These are phyloP conservation scores for Aspergillus eucalypticola DNA, from an alignment of 2,329 filamentous ascomycete species.

Conservation along the genomic window DNA sequence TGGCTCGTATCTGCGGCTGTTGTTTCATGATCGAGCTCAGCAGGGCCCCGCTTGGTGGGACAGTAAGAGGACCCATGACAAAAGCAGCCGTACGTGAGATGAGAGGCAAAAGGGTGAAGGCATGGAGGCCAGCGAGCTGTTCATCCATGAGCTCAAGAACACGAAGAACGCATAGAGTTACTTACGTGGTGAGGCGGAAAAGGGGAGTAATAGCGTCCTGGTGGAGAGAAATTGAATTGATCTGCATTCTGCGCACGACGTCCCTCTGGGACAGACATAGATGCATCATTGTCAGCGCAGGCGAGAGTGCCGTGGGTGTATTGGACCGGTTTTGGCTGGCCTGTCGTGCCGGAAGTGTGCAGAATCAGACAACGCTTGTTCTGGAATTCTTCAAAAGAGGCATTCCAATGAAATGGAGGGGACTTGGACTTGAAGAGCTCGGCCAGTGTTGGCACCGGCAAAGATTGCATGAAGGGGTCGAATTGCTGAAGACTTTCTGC, in stretches of 20 bases:
- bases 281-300: background rate
- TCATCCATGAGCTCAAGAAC: background rate
- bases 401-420: background rate
- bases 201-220: background rate
- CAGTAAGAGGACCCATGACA: background rate
- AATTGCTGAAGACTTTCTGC: background rate
- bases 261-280: background rate
- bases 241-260: background rate
- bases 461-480: background rate
- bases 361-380: background rate
- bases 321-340: background rate
- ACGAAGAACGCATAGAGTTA: background rate
- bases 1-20: background rate
- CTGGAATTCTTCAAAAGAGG: background rate
- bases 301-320: background rate
- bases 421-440: background rate
- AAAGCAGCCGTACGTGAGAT: background rate
- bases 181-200: background rate
- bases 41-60: background rate
- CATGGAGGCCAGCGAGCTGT: background rate
- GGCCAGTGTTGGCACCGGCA: background rate
- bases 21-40: background rate
- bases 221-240: background rate
- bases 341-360: background rate
- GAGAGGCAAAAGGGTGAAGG: background rate